Conservation (phyloP, 2,329 filamentous ascomycete genomes). For the Aspergillus pseudoglaucus region DNA sequence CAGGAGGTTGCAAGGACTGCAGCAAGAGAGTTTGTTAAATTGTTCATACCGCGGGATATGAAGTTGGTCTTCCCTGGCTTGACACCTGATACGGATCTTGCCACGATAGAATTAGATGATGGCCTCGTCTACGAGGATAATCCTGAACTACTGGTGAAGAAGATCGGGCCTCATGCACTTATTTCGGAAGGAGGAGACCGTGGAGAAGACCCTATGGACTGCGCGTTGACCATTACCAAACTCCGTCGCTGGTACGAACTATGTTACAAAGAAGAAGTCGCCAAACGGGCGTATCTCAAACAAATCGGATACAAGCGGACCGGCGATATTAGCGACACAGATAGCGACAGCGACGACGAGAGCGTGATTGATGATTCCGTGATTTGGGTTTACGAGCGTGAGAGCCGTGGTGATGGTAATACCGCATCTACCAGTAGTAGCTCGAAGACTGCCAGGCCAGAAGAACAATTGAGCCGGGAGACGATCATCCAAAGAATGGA, state of each 20-base stretch:
- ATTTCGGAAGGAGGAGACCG: background rate
- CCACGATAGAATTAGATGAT: background rate
- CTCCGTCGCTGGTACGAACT: conserved; percentile 5
- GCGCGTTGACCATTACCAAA: conserved; percentile 3
- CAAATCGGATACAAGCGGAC: conserved; percentile 1
- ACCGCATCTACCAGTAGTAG: background rate
- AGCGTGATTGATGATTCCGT: conserved; percentile 1
- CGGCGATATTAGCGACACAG: background rate
- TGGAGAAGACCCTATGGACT: conserved; percentile 3
- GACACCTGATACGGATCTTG: conserved; percentile 4
- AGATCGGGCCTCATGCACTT: background rate
- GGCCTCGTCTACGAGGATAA: background rate
- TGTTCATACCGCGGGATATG: conserved; percentile 4
- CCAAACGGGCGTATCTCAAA: conserved; percentile 1
- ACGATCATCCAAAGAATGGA: background rate
- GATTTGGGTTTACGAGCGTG: conserved; percentile 4
- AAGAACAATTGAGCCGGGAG: background rate
- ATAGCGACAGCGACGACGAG: background rate
- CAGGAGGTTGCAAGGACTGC: conserved; percentile 14
- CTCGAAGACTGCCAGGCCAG: background rate
- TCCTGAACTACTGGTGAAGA: background rate
- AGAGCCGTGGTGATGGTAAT: background rate
- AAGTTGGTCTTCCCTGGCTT: background rate
- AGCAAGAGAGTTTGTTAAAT: conserved; percentile 11
- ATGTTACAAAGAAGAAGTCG: background rate